phyloP scores from a whole-genome alignment of 2,329 filamentous ascomycete species.

The Aspergillus sp. region DNA sequence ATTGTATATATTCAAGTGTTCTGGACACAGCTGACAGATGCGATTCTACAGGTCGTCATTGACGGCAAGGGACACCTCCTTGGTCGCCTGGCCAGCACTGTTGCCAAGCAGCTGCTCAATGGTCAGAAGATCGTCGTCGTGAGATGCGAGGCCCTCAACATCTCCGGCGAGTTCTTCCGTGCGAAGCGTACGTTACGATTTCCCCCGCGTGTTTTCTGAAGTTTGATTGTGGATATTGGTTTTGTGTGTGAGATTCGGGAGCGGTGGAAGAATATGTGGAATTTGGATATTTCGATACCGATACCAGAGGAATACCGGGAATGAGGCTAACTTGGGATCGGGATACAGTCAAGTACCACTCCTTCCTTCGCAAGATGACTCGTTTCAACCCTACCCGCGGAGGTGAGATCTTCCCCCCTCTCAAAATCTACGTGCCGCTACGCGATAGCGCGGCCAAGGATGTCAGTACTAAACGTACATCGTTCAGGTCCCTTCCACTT shows the following conservation, averaged over 20 bases:
- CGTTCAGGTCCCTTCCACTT: conserved; percentile 92
- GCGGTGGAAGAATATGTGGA: background rate
- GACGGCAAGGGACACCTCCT: conserved; percentile 99
- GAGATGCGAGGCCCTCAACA: conserved; percentile 98
- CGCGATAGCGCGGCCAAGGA: background rate
- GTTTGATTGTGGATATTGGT: conserved; percentile 2
- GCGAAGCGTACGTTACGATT: conserved; percentile 82
- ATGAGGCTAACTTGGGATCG: conserved; percentile 38
- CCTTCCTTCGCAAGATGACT: conserved; percentile 99
- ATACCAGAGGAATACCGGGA: conserved; percentile 2
- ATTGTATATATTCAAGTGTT: conserved; percentile 30
- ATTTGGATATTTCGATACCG: background rate
- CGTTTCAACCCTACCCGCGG: conserved; percentile 99
- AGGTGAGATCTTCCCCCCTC: conserved; percentile 51
- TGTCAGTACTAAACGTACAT: conserved; percentile 9
- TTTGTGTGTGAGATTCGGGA: background rate
- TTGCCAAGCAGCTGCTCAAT: conserved; percentile 97
- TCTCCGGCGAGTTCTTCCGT: conserved; percentile 99
- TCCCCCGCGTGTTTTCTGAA: background rate
- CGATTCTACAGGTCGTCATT: conserved; percentile 71
- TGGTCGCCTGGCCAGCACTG: conserved; percentile 94
- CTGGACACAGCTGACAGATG: conserved; percentile 17
- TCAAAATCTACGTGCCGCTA: background rate
- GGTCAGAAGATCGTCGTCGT: conserved; percentile 99
- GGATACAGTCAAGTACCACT: conserved; percentile 94